Evolutionary conservation across 2,329 filamentous ascomycete genomes (phyloP), one percentile per base, ranked within the genome.

Genomic region (Paecilomyces niveus): DNA sequence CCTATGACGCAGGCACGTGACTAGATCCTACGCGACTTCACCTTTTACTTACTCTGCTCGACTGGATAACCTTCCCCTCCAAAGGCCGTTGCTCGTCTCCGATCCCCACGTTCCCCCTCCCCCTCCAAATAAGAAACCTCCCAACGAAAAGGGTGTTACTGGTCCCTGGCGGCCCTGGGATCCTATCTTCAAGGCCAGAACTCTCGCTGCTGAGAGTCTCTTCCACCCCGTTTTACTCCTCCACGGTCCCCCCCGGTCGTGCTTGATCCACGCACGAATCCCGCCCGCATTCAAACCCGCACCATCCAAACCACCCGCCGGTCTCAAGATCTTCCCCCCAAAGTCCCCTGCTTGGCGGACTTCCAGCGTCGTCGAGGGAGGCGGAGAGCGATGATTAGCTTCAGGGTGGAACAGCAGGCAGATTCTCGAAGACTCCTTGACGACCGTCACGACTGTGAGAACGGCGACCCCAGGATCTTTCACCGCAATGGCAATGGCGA

Each of bases 301-400:
- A 45, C 15, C 35, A 45, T 45, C 35, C 15, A 3, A 45, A 45
- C 8, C 35, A 3, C 15, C 15, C 35, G 13, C 35, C 35, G 35
- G 35, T 55, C 56, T 53, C 6, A 33, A 31, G 32, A 58, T 24
- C 24, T 59, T 55, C 50, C 55, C 31, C 32, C 58, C n/a, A n/a
- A 45, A 45, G 35, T 45, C 21, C 50, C 24, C 50, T 52, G 50
- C 50, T 52, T 26, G 50, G 50, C 59, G 60, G 69, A 72, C 67
- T 72, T 67, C 58, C 61, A 66, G 66, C 56, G 61, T 63, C 55
- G 58, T 59, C 64, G 68, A 65, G 54, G 73, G 68, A 45, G 35
- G 35, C 35, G n/a, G 69, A 74, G 72, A 74, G 72, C 71, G 71
- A 75, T 75, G 72, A 74, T 73, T 72, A 75, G 72, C 72, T 68